phyloP scores from a whole-genome alignment of 2,329 filamentous ascomycete species.

The Clarireedia sp. region DNA sequence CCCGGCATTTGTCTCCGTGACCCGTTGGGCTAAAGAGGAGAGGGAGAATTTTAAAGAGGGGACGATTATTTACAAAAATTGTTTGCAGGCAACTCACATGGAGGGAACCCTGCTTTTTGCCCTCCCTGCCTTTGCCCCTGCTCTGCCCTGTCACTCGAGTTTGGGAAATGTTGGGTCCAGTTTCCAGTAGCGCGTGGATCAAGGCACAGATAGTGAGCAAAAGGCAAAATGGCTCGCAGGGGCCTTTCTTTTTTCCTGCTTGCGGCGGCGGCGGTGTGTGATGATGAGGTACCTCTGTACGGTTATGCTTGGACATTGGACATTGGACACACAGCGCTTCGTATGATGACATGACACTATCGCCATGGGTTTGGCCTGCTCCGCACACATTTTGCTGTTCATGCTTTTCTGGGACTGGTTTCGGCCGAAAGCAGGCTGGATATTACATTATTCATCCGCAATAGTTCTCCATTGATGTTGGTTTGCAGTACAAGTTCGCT shows the following conservation, averaged over 20 bases:
- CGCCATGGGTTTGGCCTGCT: not conserved
- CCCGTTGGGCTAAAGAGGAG: slow-evolving; percentile 12
- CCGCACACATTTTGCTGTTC: not conserved
- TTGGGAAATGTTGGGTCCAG: not conserved
- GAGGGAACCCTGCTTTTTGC: slow-evolving; percentile 2
- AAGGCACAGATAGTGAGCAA: not conserved
- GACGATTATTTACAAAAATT: slow-evolving; percentile 6
- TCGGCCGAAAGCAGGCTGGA: not conserved
- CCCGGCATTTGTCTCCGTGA: slow-evolving; percentile 20
- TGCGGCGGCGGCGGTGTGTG: slow-evolving; percentile 6
- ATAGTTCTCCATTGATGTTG: no score
- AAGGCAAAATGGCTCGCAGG: not conserved
- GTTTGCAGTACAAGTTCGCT: no score
- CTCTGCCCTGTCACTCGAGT: slow-evolving; percentile 5
- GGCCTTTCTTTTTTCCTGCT: not conserved
- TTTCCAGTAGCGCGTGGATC: slow-evolving; percentile 2
- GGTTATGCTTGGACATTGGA: not conserved
- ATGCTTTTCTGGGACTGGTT: no score
- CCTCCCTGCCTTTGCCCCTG: not conserved
- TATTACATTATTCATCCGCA: no score
- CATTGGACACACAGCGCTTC: not conserved
- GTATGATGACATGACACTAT: not conserved
- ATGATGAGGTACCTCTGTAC: not conserved
- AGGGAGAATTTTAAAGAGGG: not conserved
- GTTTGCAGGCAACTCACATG: slow-evolving; percentile 15